Evolutionary conservation across 2,329 filamentous ascomycete genomes (phyloP), one percentile per base, ranked within the genome.

Genomic region (Ascochyta koolunga): DNA sequence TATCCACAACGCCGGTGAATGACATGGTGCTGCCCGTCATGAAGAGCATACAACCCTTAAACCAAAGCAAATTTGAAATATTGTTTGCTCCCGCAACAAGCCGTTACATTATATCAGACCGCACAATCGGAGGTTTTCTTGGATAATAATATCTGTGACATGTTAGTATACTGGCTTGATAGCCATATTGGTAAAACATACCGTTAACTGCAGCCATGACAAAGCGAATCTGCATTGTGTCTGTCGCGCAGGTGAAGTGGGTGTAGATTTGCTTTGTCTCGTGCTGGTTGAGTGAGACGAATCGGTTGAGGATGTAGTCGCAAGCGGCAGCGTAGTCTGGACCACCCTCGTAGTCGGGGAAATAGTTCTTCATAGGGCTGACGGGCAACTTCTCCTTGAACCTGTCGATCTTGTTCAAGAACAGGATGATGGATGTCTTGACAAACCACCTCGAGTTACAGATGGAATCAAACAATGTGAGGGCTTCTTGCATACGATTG

Each of bases 221-320:
- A 83, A 99, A 98, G 73, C 95, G 89, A 70, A 99, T 99, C 78
- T 99, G 95, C 71, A 95, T 97, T 27, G 95, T 99, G 75, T 99
- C 95, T 42, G 95, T 99, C 58, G 95, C 95, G 76, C 95, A 98
- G 44, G 95, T 99, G 80, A 99, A 99, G 79, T 98, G 95, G 55
- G 95, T 99, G 83, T 99, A 99, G 77, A 99, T 98, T 78, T 99
- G 95, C 84, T 99, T 99, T 50, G 92, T 96, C 82, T 98, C 95
- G 76, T 97, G 93, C 79, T 98, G 95, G 82, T 99, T 99, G 75
- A 99, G 82, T 75, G 90, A 95, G 70, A 98, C 95, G 78, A 99
- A 99, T 74, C 95, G 87, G 84, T 98, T 98, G 59, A 99, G 86
- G 71, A 99, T 98, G 80, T 99, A 99, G 78, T 99, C 93, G 80